Percentiles rank a stretch among this genome's conserved stretches.
Evolutionary conservation across 2,329 filamentous ascomycete genomes (phyloP).

Genomic region (Fusarium nanum): DNA sequence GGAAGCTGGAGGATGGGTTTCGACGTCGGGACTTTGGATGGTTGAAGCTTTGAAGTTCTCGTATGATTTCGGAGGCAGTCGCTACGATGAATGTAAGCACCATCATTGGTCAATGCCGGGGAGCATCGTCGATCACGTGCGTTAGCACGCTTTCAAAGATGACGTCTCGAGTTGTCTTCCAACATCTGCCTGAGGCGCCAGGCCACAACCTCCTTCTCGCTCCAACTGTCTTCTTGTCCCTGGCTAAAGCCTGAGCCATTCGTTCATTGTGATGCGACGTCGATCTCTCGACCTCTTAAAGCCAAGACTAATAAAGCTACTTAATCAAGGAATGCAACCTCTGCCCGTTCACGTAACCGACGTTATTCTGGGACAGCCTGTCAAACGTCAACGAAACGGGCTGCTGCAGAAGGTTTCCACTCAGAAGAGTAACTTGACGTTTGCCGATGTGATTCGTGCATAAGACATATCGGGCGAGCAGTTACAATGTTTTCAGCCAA

Average conservation of each 20-base stretch:
- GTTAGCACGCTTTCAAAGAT: slow-evolving; percentile 11
- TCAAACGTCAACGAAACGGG: slow-evolving; percentile 34
- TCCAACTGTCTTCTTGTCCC: slow-evolving; percentile 20
- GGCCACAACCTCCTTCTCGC: background rate
- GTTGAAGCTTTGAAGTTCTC: slow-evolving; percentile 47
- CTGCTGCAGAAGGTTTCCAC: slow-evolving; percentile 33
- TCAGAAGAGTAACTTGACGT: slow-evolving; percentile 25
- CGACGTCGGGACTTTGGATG: slow-evolving; percentile 35
- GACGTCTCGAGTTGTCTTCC: slow-evolving; percentile 25
- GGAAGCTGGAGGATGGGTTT: slow-evolving; percentile 33
- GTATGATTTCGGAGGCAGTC: slow-evolving; percentile 49
- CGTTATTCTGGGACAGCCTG: slow-evolving; percentile 20
- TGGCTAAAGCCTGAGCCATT: slow-evolving; percentile 18
- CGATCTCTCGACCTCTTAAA: slow-evolving; percentile 26
- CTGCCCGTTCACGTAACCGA: slow-evolving; percentile 27
- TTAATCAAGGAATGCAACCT: slow-evolving; percentile 30
- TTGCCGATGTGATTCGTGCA: slow-evolving; percentile 19
- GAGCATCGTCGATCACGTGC: slow-evolving; percentile 38
- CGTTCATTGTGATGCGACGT: slow-evolving; percentile 33
- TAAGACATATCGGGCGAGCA: background rate
- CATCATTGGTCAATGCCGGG: slow-evolving; percentile 47
- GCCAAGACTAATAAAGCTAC: slow-evolving; percentile 18
- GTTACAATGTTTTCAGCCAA: slow-evolving; percentile 21
- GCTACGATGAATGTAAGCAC: slow-evolving; percentile 31
- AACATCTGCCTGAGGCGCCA: slow-evolving; percentile 7